Base-by-base conservation (phyloP, 805 yeast genomes). In the Candida tammaniensis region DNA sequence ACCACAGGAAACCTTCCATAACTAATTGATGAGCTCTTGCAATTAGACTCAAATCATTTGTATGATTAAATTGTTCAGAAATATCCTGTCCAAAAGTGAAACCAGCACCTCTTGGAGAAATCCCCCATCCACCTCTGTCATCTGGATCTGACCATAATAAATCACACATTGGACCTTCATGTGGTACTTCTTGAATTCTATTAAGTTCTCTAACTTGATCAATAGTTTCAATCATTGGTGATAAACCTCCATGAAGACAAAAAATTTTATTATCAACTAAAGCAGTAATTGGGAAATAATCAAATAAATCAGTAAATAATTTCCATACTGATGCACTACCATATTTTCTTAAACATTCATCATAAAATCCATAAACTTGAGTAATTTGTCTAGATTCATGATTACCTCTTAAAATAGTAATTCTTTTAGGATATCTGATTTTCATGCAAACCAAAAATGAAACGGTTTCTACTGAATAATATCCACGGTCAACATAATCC, bases 101-200 rank as follows among this genome's bases (percentile, higher is more conserved):
- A 61, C 97, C 97, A 43, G 97, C 97, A 71, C 96, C 96, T 77
- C 97, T 80, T 61, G 96, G 96, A 55, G 93, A 82, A 47, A 89
- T 86, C 44, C 96, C 96, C 97, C 97, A 89, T 51, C 96, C 96
- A 49, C 95, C 96, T 57, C 96, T 74, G 61, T 89, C 96, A 60
- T 89, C 97, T 18, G 97, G 97, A 61, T 89, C 97, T 3, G 95
- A 86, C 97, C 97, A 89, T 47, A 89, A 70, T 51, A 89, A 71
- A 59, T 89, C 97, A 66, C 96, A 89, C 96, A 89, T 87, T 43
- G 96, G 95, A 27, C 97, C 97, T 60, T 89, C 96, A 55, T 88
- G 97, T 25, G 97, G 97, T 30, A 89, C 96, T 66, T 88, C 97
- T 65, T 88, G 96, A 55, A 85, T 77, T 70, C 97, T 76, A 67